A percentile compares a stretch with the other conserved stretches of the same genome.
Conservation (phyloP, 2,329 filamentous ascomycete genomes). For the Epichloe sibirici region DNA sequence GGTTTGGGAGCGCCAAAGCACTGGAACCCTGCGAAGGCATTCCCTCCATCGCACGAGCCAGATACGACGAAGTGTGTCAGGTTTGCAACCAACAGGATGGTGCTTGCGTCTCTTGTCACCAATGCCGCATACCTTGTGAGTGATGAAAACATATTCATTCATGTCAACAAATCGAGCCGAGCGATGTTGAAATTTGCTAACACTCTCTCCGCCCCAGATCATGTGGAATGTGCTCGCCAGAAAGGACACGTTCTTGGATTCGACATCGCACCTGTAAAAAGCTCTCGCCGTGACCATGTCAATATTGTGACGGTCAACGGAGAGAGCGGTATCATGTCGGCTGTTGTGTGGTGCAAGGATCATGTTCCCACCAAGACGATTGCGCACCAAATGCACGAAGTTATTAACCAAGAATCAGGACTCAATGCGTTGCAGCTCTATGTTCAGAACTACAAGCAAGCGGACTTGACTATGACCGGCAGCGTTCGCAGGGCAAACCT, state of each 20-base stretch:
- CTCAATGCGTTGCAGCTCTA: constrained; percentile 76
- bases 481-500: constrained; percentile 87
- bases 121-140: constrained; percentile 47
- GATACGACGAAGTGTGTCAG: constrained; percentile 70
- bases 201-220: constrained; percentile 22
- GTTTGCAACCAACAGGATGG: constrained; percentile 63
- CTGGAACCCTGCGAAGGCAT: constrained; percentile 85
- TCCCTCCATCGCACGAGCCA: constrained; percentile 59
- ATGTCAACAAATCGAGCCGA: not conserved
- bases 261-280: constrained; percentile 81
- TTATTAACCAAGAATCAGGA: constrained; percentile 52
- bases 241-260: constrained; percentile 77
- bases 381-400: constrained; percentile 69
- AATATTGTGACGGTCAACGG: constrained; percentile 69
- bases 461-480: constrained; percentile 78
- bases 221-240: constrained; percentile 83
- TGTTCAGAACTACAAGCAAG: constrained; percentile 85
- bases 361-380: constrained; percentile 62
- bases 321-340: constrained; percentile 73
- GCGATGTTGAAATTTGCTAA: constrained; percentile 1
- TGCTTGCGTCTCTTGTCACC: constrained; percentile 75
- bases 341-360: constrained; percentile 83
- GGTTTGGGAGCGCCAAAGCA: constrained; percentile 74
- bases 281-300: constrained; percentile 69
- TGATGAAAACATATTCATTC: not conserved